Evolutionary conservation across 2,329 filamentous ascomycete genomes (phyloP), one percentile per base, ranked within the genome.

Genomic region (Elsinoe fawcettii): DNA sequence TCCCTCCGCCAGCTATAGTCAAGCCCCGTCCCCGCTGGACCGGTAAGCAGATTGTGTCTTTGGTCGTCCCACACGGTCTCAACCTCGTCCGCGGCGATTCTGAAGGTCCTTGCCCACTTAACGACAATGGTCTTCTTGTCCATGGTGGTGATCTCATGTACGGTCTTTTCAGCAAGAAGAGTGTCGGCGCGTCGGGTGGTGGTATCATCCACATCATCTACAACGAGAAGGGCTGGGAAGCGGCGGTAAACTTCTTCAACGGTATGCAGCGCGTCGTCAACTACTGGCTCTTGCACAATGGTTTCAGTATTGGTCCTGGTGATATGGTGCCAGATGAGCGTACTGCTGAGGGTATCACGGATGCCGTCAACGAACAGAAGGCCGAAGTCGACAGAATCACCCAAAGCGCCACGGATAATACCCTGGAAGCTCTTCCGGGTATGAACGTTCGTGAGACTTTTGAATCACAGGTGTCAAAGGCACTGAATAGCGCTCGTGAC

Each of bases 371-470:
- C 23, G 80, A 81, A 39, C 84, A 95, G 66, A 99, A 99, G 77
- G 77, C 78, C 0, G 84, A 91, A 63, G 91, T 99, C 58, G 83
- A 84, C 43, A 75, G 79, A 2, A 81, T 95, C 59, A 93, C 91
- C 8, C 78, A 79, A 5, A 77, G 82, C 67, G 95, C 95, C 1
- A 95, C 91, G 2, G 83, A 84, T 53, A 95, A 97, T 70, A 79
- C 85, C 65, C 83, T 99, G 47, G 93, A 99, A 71, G 83, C 91
- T n/a, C 76, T 93, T 56, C 93, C 93, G 43, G 93, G 93, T 81
- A 96, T 99, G 91, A 99, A 95, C 63, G 87, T 99, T 60, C 88
- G 95, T 77, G 90, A 96, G 69, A 97, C 93, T 0, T 99, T 99
- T 69, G 93, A 99, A 74, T 95, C 88, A 75, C 92, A 95, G 75